Percentiles rank a stretch among this genome's conserved stretches.
Conservation (phyloP, 805 yeast species). For the Candida ovalis region DNA sequence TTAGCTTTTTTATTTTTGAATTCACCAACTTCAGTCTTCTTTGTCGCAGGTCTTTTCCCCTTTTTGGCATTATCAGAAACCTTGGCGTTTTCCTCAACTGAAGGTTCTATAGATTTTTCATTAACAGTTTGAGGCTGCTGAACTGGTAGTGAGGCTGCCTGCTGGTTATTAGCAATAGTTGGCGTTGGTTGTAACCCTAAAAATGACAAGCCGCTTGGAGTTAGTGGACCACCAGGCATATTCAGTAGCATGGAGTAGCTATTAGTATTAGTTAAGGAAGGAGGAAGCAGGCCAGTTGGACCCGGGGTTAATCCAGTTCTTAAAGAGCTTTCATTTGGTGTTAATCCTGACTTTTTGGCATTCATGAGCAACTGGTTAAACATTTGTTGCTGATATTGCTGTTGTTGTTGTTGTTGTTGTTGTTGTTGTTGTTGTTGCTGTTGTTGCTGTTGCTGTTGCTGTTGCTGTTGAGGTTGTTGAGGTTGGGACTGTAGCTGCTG, state of each 20-base stretch:
- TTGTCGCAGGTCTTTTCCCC: not conserved
- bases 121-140: not conserved
- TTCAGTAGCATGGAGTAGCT: constrained; percentile 21
- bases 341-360: constrained; percentile 52
- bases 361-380: constrained; percentile 24
- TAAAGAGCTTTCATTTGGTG: constrained; percentile 72
- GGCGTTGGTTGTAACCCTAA: constrained; percentile 11
- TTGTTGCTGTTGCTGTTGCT: constrained; percentile 7
- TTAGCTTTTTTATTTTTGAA: not conserved
- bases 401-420: constrained; percentile 8
- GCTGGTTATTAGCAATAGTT: not conserved
- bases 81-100: not conserved
- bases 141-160: constrained; percentile 5
- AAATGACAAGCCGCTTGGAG: constrained; percentile 23
- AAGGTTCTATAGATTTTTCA: not conserved
- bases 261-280: constrained; percentile 12
- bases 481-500: constrained; percentile 5
- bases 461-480: constrained; percentile 4
- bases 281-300: constrained; percentile 34
- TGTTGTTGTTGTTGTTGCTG: constrained; percentile 6
- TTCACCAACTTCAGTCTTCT: not conserved
- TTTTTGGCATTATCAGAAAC: not conserved
- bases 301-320: constrained; percentile 75
- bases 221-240: constrained; percentile 23
- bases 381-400: constrained; percentile 16